A percentile compares a stretch with the other conserved stretches of the same genome.
Conservation (phyloP, 306 rosid species). For the Acacia melanoxylon region DNA sequence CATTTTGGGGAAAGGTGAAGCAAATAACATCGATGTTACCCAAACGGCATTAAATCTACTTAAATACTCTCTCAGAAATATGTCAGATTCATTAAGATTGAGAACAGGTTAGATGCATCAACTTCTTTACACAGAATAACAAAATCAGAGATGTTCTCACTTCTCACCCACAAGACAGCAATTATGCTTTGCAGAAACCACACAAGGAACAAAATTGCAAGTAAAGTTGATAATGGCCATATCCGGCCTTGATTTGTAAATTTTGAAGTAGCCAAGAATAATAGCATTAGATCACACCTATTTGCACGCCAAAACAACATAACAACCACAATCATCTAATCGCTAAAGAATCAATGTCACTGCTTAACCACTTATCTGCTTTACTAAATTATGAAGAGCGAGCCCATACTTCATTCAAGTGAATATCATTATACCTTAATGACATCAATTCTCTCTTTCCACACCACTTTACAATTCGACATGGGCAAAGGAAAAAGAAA, state of each 20-base stretch:
- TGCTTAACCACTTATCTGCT: not conserved
- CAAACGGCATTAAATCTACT: not conserved
- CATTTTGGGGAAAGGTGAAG: not conserved
- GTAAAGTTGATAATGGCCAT: not conserved
- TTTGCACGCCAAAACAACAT: not conserved
- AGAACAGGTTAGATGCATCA: not conserved
- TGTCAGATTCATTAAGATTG: not conserved
- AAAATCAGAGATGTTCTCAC: not conserved
- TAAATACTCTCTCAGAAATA: not conserved
- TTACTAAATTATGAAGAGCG: not conserved
- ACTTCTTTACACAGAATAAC: not conserved
- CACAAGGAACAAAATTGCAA: not conserved
- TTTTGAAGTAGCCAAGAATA: not conserved
- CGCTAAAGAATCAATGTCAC: not conserved
- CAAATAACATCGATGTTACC: not conserved
- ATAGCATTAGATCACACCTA: not conserved
- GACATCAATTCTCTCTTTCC: not conserved
- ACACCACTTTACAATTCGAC: not conserved
- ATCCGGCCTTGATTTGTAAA: not conserved
- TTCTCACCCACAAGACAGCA: not conserved
- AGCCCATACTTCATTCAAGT: not conserved
- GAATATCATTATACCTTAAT: not conserved
- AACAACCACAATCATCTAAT: not conserved
- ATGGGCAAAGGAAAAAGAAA: not conserved
- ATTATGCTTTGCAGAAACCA: not conserved